phyloP scores from a whole-genome alignment of 1,284 basidiomycete genomes.

The Vanrija humicola region DNA sequence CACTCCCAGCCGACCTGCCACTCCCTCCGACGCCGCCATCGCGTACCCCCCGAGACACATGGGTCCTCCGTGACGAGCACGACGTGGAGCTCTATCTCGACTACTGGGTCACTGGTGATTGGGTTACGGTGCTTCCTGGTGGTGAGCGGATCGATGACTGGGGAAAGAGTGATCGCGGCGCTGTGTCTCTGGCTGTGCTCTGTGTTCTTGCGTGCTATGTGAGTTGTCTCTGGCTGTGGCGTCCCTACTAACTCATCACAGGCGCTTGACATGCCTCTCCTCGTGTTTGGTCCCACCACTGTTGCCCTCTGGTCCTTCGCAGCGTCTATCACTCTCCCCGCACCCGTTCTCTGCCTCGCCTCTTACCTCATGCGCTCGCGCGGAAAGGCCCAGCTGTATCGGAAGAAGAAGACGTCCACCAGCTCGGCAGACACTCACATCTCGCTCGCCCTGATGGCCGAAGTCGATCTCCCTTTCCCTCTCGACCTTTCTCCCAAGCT shows the following conservation, averaged over 20 bases:
- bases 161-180: constrained; percentile 22
- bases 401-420: constrained; percentile 15
- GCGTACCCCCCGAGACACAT: background rate
- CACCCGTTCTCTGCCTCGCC: constrained; percentile 22
- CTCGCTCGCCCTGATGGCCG: background rate
- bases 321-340: constrained; percentile 26
- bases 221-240: no score
- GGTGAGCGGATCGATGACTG: constrained; percentile 26
- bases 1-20: constrained; percentile 31
- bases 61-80: no score
- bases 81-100: background rate
- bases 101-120: constrained; percentile 14
- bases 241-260: constrained; percentile 13
- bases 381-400: constrained; percentile 2
- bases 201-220: constrained; percentile 24
- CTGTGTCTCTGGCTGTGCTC: constrained; percentile 22
- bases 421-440: constrained; percentile 4
- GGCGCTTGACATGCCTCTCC: constrained; percentile 25
- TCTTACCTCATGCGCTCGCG: constrained; percentile 31
- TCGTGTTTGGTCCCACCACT: constrained; percentile 13
- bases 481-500: constrained; percentile 30
- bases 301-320: constrained; percentile 21
- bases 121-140: constrained; percentile 25
- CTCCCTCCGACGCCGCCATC: constrained; percentile 32
- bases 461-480: constrained; percentile 20